phyloP scores from a whole-genome alignment of 164 flowering plant genomes.

The Amborella trichopoda region DNA sequence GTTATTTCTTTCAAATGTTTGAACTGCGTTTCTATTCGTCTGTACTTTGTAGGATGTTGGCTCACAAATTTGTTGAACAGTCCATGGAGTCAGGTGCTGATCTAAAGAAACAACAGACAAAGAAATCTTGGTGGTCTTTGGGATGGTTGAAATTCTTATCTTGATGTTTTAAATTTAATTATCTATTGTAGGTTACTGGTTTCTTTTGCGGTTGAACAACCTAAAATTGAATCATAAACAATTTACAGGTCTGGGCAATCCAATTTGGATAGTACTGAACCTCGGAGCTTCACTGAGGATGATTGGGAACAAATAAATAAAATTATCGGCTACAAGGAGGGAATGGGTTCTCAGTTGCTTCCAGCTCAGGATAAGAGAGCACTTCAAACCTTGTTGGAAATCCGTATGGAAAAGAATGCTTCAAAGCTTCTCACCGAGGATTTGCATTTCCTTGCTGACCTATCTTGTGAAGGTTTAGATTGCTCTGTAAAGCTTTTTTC shows the following conservation, averaged over 20 bases:
- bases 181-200: not conserved
- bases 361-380: slow-evolving; percentile 35
- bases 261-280: slow-evolving; percentile 47
- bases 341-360: slow-evolving; percentile 34
- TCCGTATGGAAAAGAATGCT: slow-evolving; percentile 91
- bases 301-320: slow-evolving; percentile 86
- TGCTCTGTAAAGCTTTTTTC: slow-evolving; percentile 66
- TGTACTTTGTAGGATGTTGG: slow-evolving; percentile 70
- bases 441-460: slow-evolving; percentile 58
- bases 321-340: slow-evolving; percentile 87
- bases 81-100: slow-evolving; percentile 36
- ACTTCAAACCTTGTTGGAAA: slow-evolving; percentile 56
- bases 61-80: slow-evolving; percentile 85
- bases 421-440: slow-evolving; percentile 57
- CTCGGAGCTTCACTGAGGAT: slow-evolving; percentile 54
- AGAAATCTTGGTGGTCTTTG: slow-evolving; percentile 91
- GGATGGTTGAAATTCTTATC: slow-evolving; percentile 47
- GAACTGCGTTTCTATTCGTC: too few species aligned
- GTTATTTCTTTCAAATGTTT: too few species aligned
- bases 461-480: slow-evolving; percentile 77
- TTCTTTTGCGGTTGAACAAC: not conserved
- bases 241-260: slow-evolving; percentile 46
- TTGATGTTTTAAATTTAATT: not conserved
- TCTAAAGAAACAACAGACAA: slow-evolving; percentile 39
- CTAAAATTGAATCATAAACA: too few species aligned